Percentiles rank a stretch among this genome's conserved stretches.
These are phyloP conservation scores for Ustilago tritici DNA, from an alignment of 1,284 basidiomycete genomes.

Conservation along the genomic window DNA sequence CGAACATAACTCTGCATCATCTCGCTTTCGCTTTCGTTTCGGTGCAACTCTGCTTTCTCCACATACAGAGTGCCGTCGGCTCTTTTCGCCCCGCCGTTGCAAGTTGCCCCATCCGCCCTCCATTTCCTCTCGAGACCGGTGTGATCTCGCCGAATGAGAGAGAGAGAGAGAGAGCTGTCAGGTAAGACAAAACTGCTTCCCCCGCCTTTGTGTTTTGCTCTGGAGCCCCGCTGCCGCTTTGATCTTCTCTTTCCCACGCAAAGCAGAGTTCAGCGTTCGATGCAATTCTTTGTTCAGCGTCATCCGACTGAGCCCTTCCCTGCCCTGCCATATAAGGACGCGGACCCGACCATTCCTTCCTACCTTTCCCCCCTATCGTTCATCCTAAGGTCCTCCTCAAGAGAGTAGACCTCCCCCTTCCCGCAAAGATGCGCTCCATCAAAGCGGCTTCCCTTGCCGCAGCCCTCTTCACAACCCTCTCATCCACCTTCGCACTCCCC, in stretches of 20 bases:
- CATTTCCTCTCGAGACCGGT: background rate
- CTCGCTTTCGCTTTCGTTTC: slow-evolving; percentile 1
- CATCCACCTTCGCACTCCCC: slow-evolving; percentile 22
- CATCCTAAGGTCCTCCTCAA: background rate
- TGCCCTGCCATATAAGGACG: too few relatives aligned
- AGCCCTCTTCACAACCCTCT: slow-evolving; percentile 27
- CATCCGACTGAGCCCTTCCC: background rate
- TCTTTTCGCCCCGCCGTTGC: background rate
- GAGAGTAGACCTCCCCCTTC: background rate
- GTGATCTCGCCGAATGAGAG: background rate
- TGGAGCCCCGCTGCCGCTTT: slow-evolving; percentile 8
- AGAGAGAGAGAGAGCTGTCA: background rate
- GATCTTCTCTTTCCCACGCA: background rate
- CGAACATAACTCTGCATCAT: background rate
- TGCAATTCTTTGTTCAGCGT: background rate
- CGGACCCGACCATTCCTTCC: background rate
- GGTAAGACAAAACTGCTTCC: background rate
- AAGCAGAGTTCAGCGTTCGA: too few relatives aligned
- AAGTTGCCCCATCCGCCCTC: background rate
- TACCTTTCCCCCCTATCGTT: background rate
- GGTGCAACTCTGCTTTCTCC: slow-evolving; percentile 3
- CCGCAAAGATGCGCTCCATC: slow-evolving; percentile 30
- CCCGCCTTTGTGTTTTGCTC: background rate
- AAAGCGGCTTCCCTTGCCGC: slow-evolving; percentile 32
- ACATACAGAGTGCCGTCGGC: background rate